Evolutionary conservation across 352 stramenopile genomes (phyloP), one percentile per base, ranked within the genome.

Genomic region (Phytopythium delawarense): DNA sequence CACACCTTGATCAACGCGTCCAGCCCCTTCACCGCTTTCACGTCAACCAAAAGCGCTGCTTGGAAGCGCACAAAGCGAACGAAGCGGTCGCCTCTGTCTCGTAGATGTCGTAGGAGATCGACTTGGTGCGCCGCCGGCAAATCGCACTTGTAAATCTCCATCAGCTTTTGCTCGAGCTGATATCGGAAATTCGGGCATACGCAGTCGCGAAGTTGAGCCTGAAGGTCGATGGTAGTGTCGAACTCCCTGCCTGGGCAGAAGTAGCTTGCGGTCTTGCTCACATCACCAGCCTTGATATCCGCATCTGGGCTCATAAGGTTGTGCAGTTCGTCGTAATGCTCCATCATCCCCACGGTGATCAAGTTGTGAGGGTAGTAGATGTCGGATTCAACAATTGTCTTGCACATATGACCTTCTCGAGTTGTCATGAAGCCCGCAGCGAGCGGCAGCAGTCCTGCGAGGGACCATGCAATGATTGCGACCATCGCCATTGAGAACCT

Each of bases 131-230:
- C 45, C 45, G 45, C n/a, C 8, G 44, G 44, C 0, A 50, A 7
- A 30, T 50, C 44, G 44, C 44, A 50, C 44, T 50, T 25, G n/a
- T 50, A 50, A 2, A 50, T 50, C 44, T 28, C n/a, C 44, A 50
- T 50, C n/a, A 50, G 5, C n/a, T 50, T 50, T 3, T 30, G 20
- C 44, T 25, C 9, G 9, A 28, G n/a, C n/a, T 48, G 16, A 6
- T n/a, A 8, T 7, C 44, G 44, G 44, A 50, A 30, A 11, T 11
- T 21, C 7, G n/a, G 44, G 8, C 44, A 50, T 11, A 30, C 44
- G 30, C 44, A 50, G 1, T 3, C n/a, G 8, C n/a, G 44, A 7
- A 50, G n/a, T 18, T 30, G n/a, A 4, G 44, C 4, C 2, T 18
- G 44, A 12, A 30, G 44, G 11, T 50, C 9, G 7, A 11, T 12